These are phyloP conservation scores for Blastobotrys peoriensis DNA, from an alignment of 805 yeast species.

Conservation along the genomic window DNA sequence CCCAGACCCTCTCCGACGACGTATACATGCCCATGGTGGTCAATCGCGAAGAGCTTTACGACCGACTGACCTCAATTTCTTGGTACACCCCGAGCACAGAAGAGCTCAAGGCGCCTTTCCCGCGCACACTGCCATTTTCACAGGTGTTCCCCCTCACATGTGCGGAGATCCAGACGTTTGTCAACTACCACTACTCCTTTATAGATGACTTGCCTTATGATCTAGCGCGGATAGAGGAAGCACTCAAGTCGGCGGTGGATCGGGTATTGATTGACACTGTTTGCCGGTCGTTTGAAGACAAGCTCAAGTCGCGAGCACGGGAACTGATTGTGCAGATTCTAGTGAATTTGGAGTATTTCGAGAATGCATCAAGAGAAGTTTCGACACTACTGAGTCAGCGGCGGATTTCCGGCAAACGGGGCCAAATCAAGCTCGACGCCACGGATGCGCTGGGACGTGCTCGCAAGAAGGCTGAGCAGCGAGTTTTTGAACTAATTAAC, in stretches of 20 bases:
- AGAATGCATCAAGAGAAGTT: slow-evolving; percentile 66
- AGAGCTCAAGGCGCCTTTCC: slow-evolving; percentile 39
- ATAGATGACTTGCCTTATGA: slow-evolving; percentile 58
- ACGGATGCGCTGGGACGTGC: slow-evolving; percentile 51
- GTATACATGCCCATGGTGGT: slow-evolving; percentile 84
- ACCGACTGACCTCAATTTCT: slow-evolving; percentile 54
- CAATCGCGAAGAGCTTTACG: slow-evolving; percentile 52
- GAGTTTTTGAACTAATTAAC: slow-evolving; percentile 78
- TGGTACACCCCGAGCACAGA: slow-evolving; percentile 59
- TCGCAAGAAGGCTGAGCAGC: slow-evolving; percentile 67
- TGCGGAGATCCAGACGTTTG: slow-evolving; percentile 59
- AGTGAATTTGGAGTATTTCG: slow-evolving; percentile 81
- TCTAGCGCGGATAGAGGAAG: slow-evolving; percentile 52
- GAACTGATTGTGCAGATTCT: slow-evolving; percentile 87
- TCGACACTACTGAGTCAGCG: slow-evolving; percentile 36
- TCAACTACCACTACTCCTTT: slow-evolving; percentile 59
- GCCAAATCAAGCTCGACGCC: slow-evolving; percentile 45
- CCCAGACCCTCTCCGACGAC: slow-evolving; percentile 61
- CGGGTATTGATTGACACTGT: slow-evolving; percentile 61
- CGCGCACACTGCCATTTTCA: slow-evolving; percentile 77
- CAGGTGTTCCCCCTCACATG: slow-evolving; percentile 84
- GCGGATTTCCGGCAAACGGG: slow-evolving; percentile 31
- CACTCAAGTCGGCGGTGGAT: slow-evolving; percentile 60
- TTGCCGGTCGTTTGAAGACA: slow-evolving; percentile 53
- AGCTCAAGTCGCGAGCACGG: slow-evolving; percentile 66